Percentiles rank a stretch among this genome's conserved stretches.
Evolutionary conservation across 140 eudicot species (phyloP).

Genomic region (Ambrosia hybrid): DNA sequence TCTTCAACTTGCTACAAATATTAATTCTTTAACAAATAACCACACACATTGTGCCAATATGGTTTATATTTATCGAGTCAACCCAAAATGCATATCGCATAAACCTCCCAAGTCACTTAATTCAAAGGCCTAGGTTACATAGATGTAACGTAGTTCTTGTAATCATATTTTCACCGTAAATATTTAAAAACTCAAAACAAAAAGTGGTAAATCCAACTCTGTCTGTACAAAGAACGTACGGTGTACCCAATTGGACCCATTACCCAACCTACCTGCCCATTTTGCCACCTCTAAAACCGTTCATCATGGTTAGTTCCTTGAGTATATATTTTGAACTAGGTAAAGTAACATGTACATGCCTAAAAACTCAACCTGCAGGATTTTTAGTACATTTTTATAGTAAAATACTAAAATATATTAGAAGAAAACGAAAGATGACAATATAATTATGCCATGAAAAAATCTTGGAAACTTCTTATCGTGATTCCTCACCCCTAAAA

Average conservation of each 20-base stretch:
- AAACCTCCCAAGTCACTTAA: not conserved
- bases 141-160: not conserved
- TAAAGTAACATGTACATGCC: not conserved
- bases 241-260: too few relatives aligned
- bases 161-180: not conserved
- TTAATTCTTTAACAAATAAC: not conserved
- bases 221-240: too few relatives aligned
- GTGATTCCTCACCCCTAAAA: not conserved
- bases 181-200: not conserved
- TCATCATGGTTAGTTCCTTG: constrained; percentile 5
- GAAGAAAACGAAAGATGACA: constrained; percentile 10
- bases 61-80: not conserved
- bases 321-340: too few relatives aligned
- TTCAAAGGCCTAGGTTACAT: not conserved
- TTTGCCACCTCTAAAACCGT: not conserved
- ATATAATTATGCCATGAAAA: not conserved
- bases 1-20: constrained; percentile 60
- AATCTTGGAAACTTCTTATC: not conserved
- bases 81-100: not conserved
- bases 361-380: constrained; percentile 16
- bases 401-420: not conserved
- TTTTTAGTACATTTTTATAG: too few relatives aligned
- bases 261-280: not conserved
- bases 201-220: not conserved
- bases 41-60: not conserved